Evolutionary conservation across 2,329 filamentous ascomycete genomes (phyloP).

Genomic region (Fonsecaea erecta): DNA sequence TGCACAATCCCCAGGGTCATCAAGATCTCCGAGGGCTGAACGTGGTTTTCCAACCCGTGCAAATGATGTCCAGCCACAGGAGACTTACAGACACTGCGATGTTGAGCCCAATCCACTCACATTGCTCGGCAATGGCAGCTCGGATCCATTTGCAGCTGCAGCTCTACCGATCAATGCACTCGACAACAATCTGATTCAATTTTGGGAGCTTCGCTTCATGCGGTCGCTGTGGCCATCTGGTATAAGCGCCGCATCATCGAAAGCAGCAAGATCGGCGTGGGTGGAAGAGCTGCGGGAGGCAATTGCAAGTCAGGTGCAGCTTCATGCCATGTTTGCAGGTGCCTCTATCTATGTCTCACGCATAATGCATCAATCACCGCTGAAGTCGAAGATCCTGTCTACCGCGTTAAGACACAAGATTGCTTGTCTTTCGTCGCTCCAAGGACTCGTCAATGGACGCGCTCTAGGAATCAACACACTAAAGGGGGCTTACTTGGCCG

Average conservation of each 20-base stretch:
- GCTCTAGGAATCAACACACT: background rate
- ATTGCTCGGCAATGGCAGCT: background rate
- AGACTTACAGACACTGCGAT: background rate
- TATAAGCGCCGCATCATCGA: background rate
- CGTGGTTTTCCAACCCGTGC: no score
- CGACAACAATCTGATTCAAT: background rate
- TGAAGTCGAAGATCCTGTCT: background rate
- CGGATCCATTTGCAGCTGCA: background rate
- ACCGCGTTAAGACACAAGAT: background rate
- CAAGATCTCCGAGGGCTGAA: no score
- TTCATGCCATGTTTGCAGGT: background rate
- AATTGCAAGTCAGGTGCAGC: background rate
- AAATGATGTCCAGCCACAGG: no score
- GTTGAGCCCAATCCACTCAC: background rate
- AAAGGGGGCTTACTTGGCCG: background rate
- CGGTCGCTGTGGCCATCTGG: background rate
- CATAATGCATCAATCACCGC: background rate
- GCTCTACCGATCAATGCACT: background rate
- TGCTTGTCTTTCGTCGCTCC: background rate
- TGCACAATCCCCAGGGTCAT: no score
- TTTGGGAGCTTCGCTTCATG: background rate
- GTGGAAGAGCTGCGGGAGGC: background rate
- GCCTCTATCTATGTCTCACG: background rate
- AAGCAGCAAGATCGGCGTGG: background rate
- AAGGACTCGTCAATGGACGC: background rate